These are phyloP conservation scores for Myxozyma mucilagina DNA, from an alignment of 805 yeast species.

Conservation along the genomic window DNA sequence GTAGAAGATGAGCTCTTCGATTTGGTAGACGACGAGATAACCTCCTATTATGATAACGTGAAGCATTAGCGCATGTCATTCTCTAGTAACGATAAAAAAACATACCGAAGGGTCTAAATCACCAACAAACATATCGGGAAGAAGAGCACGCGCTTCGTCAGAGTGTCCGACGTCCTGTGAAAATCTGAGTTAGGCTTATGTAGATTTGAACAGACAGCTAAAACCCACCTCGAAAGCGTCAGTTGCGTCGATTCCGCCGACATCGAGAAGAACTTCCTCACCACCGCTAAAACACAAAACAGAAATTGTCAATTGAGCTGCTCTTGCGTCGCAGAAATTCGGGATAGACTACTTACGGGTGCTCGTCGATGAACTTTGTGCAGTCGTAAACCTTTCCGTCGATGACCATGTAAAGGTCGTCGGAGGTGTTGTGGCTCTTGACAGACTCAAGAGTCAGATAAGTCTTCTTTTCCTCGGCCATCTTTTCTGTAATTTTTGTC, in stretches of 20 bases:
- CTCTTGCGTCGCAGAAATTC: neutral
- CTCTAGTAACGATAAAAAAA: neutral
- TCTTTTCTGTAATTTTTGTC: neutral
- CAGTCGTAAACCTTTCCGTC: conserved; percentile 69
- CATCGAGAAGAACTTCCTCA: conserved; percentile 72
- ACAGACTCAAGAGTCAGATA: conserved; percentile 46
- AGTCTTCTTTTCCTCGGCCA: neutral
- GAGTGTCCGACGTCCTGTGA: conserved; percentile 91
- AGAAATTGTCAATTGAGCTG: neutral
- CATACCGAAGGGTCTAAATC: conserved; percentile 58
- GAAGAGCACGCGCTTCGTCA: conserved; percentile 84
- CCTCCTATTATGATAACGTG: neutral
- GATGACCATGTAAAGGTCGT: conserved; percentile 71
- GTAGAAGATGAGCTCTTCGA: neutral
- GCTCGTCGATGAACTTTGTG: conserved; percentile 55
- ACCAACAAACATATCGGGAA: conserved; percentile 72
- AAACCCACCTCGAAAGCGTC: conserved; percentile 56
- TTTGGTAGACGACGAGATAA: neutral
- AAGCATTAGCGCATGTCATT: neutral
- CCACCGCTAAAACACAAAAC: conserved; percentile 56
- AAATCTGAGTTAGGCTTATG: neutral
- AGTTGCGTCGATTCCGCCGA: conserved; percentile 81
- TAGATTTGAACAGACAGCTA: neutral
- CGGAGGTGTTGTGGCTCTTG: conserved; percentile 44
- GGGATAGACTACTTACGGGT: conserved; percentile 47